Evolutionary conservation across 2,329 filamentous ascomycete species (phyloP), one percentile per base, ranked within the genome.

Genomic region (Pseudocercospora cruenta): DNA sequence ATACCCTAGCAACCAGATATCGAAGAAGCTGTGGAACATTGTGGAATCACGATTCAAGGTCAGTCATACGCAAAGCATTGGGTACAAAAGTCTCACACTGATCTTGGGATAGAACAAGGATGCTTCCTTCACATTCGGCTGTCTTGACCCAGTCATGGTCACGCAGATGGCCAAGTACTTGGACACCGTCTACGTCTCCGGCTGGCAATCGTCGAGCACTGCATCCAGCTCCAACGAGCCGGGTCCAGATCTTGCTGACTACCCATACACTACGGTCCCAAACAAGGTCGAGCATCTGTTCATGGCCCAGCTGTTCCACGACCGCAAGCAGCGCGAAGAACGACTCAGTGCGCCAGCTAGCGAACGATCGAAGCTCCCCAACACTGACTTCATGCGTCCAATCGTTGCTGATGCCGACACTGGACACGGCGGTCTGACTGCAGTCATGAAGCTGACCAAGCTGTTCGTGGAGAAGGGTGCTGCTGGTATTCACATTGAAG

Each of bases 151-250:
- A 10, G 97, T 96, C 64, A 97, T 97, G 92, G 87, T 99, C 78
- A 98, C 95, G 28, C 95, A 99, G 81, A 99, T 99, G 95, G 94
- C 94, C 75, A 97, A 98, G 82, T 98, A 96, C 80, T 86, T 99
- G 69, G 95, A 99, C 78, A 99, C 95, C 36, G 92, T 99, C 78
- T 99, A 99, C 80, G 95, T 99, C 69, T 98, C 95, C 62, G 95
- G 95, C 70, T 99, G 95, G 95, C 95, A 99, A 82, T 97, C 92
- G 71, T 98, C 94, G 1, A 97, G 94, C 24, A 99, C 95, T 7
- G 95, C 95, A 58, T 97, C 94, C 2, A 88, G 93, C 1, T 94
- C 94, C 6, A 93, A 99, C 75, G 95, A 99, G 84, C 95, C 95
- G 26, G 95, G 94, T 45, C 95, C 95, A 58, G 95, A 99, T 89